Evolutionary conservation across 2,329 filamentous ascomycete genomes (phyloP).

Genomic region (Penicillium sp.): DNA sequence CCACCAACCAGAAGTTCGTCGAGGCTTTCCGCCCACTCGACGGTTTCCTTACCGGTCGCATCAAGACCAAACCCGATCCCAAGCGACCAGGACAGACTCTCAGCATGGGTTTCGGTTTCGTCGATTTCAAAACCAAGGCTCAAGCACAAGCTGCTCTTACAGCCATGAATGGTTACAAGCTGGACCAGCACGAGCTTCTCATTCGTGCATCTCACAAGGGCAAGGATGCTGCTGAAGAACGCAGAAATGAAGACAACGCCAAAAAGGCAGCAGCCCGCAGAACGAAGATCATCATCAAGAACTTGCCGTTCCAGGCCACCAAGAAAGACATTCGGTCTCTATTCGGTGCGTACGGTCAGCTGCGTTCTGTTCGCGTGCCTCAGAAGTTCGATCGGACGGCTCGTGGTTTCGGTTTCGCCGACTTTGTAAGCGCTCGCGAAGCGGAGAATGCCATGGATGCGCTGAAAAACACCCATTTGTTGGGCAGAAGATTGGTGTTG

Average conservation of each 20-base stretch:
- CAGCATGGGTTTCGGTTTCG: constrained; percentile 97
- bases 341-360: constrained; percentile 86
- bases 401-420: constrained; percentile 94
- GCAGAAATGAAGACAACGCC: constrained; percentile 75
- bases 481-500: constrained; percentile 84
- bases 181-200: constrained; percentile 84
- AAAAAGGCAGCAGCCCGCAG: constrained; percentile 75
- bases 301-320: constrained; percentile 90
- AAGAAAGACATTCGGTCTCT: constrained; percentile 89
- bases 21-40: constrained; percentile 79
- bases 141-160: constrained; percentile 77
- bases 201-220: constrained; percentile 87
- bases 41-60: constrained; percentile 83
- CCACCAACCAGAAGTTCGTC: constrained; percentile 72
- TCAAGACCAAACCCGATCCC: constrained; percentile 92
- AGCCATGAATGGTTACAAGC: constrained; percentile 82
- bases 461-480: constrained; percentile 86
- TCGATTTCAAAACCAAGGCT: constrained; percentile 77
- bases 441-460: constrained; percentile 89
- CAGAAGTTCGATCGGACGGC: constrained; percentile 90
- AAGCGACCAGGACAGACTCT: constrained; percentile 84
- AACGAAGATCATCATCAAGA: constrained; percentile 97
- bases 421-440: constrained; percentile 89
- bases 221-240: constrained; percentile 82
- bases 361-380: constrained; percentile 88